Conservation (phyloP, 345 rosid genomes). For the Gossypium herbaceum region DNA sequence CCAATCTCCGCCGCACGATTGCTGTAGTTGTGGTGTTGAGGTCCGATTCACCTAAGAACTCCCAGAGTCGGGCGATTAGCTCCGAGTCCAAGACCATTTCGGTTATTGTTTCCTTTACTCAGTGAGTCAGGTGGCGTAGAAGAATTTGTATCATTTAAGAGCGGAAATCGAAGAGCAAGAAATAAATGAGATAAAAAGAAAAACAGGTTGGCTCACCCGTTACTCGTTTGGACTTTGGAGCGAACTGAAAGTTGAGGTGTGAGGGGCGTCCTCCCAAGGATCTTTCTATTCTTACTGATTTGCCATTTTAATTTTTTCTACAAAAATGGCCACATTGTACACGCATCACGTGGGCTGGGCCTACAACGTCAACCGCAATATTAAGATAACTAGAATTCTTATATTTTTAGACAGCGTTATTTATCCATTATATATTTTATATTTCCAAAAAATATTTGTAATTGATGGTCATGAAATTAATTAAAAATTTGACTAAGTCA, state of each 20-base stretch:
- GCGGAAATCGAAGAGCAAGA: constrained; percentile 1
- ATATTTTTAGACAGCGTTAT: too few relatives aligned
- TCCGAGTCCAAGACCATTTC: constrained; percentile 47
- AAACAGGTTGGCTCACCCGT: constrained; percentile 20
- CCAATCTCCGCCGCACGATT: constrained; percentile 37
- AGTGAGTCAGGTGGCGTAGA: constrained; percentile 5
- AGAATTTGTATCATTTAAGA: neutral
- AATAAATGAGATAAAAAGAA: neutral
- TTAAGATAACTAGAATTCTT: neutral
- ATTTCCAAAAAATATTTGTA: too few relatives aligned
- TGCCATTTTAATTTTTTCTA: neutral
- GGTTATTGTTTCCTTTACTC: neutral
- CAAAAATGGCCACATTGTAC: neutral
- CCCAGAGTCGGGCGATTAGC: constrained; percentile 33
- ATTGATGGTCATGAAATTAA: too few relatives aligned
- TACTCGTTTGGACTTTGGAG: constrained; percentile 15
- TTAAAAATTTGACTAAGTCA: too few relatives aligned
- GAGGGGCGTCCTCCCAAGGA: neutral
- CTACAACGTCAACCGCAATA: neutral
- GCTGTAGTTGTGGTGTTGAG: constrained; percentile 45
- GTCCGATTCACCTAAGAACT: constrained; percentile 39
- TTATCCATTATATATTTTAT: too few relatives aligned
- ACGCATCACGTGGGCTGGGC: neutral
- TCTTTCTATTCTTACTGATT: neutral
- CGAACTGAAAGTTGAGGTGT: neutral